A percentile compares a stretch with the other conserved stretches of the same genome.
phyloP scores from a whole-genome alignment of 495 filamentous ascomycete species.

The Physcia stellaris region DNA sequence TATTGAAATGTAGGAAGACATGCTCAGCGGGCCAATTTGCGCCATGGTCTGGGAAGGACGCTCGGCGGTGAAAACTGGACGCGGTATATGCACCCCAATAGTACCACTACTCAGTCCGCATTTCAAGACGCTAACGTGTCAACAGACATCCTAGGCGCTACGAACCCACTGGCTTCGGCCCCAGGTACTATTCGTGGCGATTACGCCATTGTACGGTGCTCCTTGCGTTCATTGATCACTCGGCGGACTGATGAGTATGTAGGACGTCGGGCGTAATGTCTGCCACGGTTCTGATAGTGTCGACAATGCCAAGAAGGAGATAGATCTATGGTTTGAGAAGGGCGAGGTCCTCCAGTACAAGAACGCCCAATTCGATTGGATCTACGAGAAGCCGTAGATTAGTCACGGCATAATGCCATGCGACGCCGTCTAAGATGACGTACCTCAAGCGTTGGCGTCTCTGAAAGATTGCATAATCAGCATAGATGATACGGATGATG shows the following conservation, averaged over 20 bases:
- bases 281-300: slow-evolving; percentile 98
- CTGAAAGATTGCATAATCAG: too few relatives aligned
- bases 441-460: too few relatives aligned
- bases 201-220: slow-evolving; percentile 43
- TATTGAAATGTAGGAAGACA: slow-evolving; percentile 44
- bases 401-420: too few relatives aligned
- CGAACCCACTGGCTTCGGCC: slow-evolving; percentile 85
- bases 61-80: slow-evolving; percentile 96
- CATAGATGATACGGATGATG: too few relatives aligned
- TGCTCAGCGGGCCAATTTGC: slow-evolving; percentile 90
- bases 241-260: too few relatives aligned
- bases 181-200: slow-evolving; percentile 97
- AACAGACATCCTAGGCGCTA: slow-evolving; percentile 81
- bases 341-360: slow-evolving; percentile 73
- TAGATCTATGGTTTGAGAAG: slow-evolving; percentile 88
- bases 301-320: slow-evolving; percentile 99
- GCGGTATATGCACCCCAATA: slow-evolving; percentile 39
- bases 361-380: slow-evolving; percentile 68
- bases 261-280: slow-evolving; percentile 94
- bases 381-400: slow-evolving; percentile 76
- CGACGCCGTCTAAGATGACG: too few relatives aligned
- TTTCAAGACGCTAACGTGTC: slow-evolving; percentile 8
- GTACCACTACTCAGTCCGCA: background rate
- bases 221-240: background rate
- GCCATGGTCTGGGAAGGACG: slow-evolving; percentile 99